These are phyloP conservation scores for Luzula sylvatica DNA, from an alignment of 176 grass and related monocot genomes.

Conservation along the genomic window DNA sequence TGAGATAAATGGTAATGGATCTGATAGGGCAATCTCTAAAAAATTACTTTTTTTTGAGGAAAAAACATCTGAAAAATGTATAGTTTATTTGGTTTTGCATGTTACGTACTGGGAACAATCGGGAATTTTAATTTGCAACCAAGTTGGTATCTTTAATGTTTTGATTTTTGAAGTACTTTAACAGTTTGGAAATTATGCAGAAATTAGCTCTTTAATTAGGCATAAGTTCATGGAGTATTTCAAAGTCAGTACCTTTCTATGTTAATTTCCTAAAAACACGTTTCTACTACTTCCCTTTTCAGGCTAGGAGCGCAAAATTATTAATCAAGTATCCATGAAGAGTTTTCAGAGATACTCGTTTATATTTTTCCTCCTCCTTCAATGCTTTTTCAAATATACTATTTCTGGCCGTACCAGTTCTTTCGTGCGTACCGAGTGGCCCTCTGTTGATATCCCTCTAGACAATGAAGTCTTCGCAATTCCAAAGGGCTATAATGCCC, in stretches of 20 bases:
- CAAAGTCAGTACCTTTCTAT: background rate
- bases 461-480: conserved; percentile 55
- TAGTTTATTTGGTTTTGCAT: too few species aligned
- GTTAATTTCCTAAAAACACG: background rate
- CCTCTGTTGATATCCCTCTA: conserved; percentile 74
- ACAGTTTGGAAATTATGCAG: too few species aligned
- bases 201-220: too few species aligned
- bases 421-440: conserved; percentile 54
- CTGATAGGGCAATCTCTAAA: too few species aligned
- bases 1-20: too few species aligned
- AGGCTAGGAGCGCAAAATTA: conserved; percentile 17
- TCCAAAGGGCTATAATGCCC: conserved; percentile 75
- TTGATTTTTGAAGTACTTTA: too few species aligned
- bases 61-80: too few species aligned
- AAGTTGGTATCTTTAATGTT: too few species aligned
- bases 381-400: conserved; percentile 28
- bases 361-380: conserved; percentile 29
- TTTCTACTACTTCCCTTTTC: conserved; percentile 1
- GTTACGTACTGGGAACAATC: too few species aligned
- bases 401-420: conserved; percentile 57
- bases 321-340: conserved; percentile 26
- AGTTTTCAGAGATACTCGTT: conserved; percentile 2
- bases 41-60: too few species aligned
- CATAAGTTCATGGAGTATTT: background rate
- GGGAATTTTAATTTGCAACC: too few species aligned